Evolutionary conservation across 148 eudicot species (phyloP).

Genomic region (Vaccinium myrtillus): DNA sequence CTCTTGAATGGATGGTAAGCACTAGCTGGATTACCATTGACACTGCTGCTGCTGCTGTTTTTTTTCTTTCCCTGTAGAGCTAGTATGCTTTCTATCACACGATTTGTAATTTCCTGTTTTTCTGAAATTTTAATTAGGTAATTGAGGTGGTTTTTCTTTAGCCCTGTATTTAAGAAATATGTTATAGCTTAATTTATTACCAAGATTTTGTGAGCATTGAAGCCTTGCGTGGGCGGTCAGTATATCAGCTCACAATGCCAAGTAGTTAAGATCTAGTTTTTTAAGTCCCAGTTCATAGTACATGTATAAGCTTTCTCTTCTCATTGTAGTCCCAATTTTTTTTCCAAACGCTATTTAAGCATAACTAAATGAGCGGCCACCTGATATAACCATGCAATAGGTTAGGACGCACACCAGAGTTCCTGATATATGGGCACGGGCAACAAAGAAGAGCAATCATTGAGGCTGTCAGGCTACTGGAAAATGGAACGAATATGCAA

Average conservation of each 20-base stretch:
- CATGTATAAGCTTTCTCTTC: neutral
- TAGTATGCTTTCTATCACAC: neutral
- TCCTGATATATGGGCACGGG: conserved; percentile 87
- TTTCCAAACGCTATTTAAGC: neutral
- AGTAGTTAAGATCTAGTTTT: neutral
- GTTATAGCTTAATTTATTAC: neutral
- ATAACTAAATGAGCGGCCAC: neutral
- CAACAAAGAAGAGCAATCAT: conserved; percentile 90
- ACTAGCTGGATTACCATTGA: neutral
- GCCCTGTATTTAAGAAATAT: neutral
- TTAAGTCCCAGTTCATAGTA: neutral
- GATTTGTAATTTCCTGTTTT: neutral
- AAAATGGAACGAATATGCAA: conserved; percentile 37
- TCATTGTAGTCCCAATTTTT: neutral
- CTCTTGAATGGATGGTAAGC: neutral
- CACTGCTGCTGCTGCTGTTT: neutral
- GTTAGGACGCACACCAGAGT: conserved; percentile 81
- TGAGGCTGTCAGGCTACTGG: conserved; percentile 81
- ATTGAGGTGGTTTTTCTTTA: neutral
- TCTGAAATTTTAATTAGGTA: neutral
- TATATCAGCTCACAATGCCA: neutral
- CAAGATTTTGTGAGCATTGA: conserved; percentile 5
- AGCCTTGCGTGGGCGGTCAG: neutral
- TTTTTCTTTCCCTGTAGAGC: neutral
- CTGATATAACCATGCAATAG: conserved; percentile 34